These are phyloP conservation scores for Aureobasidium sp. DNA, from an alignment of 2,329 filamentous ascomycete species.

Conservation along the genomic window DNA sequence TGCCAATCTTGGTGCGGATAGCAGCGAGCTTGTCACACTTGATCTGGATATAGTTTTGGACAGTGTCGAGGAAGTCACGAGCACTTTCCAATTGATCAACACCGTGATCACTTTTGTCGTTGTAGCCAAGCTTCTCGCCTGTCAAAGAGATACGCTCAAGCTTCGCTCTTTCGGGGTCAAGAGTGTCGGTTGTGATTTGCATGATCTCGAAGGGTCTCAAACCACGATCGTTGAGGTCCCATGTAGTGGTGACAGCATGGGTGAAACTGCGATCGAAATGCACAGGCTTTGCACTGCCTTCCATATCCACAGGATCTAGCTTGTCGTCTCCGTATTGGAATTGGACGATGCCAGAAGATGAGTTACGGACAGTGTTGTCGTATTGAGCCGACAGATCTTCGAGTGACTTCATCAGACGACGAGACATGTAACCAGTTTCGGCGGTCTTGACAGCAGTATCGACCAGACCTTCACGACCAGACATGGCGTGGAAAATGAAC, in stretches of 20 bases:
- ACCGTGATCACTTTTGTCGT: conserved; percentile 57
- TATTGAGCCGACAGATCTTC: conserved; percentile 93
- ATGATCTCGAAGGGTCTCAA: conserved; percentile 69
- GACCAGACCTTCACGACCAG: conserved; percentile 93
- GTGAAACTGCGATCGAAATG: conserved; percentile 87
- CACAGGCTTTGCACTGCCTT: conserved; percentile 85
- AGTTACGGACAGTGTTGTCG: conserved; percentile 90
- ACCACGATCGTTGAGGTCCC: conserved; percentile 67
- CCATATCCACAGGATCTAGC: conserved; percentile 95
- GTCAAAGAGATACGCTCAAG: conserved; percentile 57
- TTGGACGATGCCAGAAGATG: conserved; percentile 80
- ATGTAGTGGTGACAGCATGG: conserved; percentile 68
- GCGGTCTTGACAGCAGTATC: conserved; percentile 99
- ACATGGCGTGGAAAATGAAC: conserved; percentile 97
- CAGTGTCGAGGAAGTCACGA: conserved; percentile 71
- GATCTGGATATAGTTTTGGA: conserved; percentile 59
- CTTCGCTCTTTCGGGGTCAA: conserved; percentile 61
- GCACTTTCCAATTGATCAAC: conserved; percentile 62
- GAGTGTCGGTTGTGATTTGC: conserved; percentile 57
- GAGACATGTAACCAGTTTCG: conserved; percentile 98
- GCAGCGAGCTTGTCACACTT: conserved; percentile 26
- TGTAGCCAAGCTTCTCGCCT: conserved; percentile 57
- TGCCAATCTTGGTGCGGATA: conserved; percentile 20
- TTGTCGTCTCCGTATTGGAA: conserved; percentile 97
- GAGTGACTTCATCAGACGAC: conserved; percentile 93